Conservation (phyloP, 75 land plant genomes). For the Pinus tabuliformis region DNA sequence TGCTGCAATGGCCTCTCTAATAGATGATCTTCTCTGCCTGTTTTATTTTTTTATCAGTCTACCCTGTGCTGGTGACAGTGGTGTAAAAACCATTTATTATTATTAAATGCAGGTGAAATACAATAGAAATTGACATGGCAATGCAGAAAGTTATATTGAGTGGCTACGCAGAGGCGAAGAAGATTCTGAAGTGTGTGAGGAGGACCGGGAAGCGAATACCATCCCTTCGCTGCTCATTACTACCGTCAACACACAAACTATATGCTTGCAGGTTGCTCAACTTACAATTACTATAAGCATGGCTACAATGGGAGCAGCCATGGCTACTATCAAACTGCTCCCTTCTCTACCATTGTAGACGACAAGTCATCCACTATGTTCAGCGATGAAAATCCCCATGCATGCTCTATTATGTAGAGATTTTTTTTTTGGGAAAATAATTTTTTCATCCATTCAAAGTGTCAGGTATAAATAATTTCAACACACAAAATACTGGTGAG, state of each 20-base stretch:
- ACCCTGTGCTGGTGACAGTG: no score
- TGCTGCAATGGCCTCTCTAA: no score
- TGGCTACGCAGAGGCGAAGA: slow-evolving; percentile 50
- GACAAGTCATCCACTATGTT: slow-evolving; percentile 28
- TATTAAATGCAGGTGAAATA: not conserved
- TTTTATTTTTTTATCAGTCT: no score
- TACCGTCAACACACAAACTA: not conserved
- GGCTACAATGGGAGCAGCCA: slow-evolving; percentile 60
- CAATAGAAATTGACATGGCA: slow-evolving; percentile 34
- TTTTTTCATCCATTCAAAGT: no score
- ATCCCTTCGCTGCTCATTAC: slow-evolving; percentile 1
- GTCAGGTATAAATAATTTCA: no score
- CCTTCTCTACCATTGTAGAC: slow-evolving; percentile 30
- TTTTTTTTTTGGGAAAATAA: no score
- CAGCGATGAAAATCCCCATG: no score
- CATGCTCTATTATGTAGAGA: no score
- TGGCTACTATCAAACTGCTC: slow-evolving; percentile 28
- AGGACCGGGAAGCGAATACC: slow-evolving; percentile 38
- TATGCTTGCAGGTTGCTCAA: slow-evolving; percentile 9
- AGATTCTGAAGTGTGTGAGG: slow-evolving; percentile 52
- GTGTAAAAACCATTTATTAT: not conserved
- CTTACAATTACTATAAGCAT: slow-evolving; percentile 58
- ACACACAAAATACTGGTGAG: no score
- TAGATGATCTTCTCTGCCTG: no score
- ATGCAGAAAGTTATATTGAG: slow-evolving; percentile 75